Evolutionary conservation across 1,139 yeast genomes (phyloP).

Genomic region (Kurtzmaniella quercitrusa): DNA sequence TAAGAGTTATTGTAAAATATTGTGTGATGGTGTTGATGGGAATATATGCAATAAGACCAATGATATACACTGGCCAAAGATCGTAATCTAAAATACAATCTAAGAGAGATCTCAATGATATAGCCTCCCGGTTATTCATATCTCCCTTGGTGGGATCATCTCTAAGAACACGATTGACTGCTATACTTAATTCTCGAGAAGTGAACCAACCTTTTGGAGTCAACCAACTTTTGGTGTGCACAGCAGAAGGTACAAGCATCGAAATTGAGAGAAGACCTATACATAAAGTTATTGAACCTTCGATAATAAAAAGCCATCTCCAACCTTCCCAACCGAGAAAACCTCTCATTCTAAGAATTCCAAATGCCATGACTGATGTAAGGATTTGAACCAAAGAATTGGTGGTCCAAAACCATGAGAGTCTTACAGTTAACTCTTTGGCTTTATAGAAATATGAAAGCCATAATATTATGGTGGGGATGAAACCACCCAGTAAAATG

Average conservation of each 20-base stretch:
- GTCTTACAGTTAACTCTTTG: conserved; percentile 45
- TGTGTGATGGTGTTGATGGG: conserved; percentile 36
- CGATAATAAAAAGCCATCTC: conserved; percentile 64
- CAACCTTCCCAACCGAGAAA: conserved; percentile 45
- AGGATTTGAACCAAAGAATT: conserved; percentile 36
- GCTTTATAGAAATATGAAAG: conserved; percentile 52
- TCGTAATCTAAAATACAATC: conserved; percentile 49
- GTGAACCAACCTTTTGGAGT: conserved; percentile 56
- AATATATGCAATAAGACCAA: conserved; percentile 46
- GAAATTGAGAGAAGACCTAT: conserved; percentile 52
- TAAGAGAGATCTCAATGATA: conserved; percentile 35
- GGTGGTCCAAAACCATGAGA: conserved; percentile 49
- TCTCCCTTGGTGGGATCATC: conserved; percentile 71
- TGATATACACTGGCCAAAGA: conserved; percentile 54
- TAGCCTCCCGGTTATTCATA: conserved; percentile 61
- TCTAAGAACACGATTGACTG: conserved; percentile 57
- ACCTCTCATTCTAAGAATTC: conserved; percentile 39
- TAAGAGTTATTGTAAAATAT: conserved; percentile 52
- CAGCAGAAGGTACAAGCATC: conserved; percentile 58
- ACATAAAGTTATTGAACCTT: conserved; percentile 52
- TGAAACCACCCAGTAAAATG: conserved; percentile 52
- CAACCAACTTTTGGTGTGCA: conserved; percentile 50
- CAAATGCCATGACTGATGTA: conserved; percentile 43
- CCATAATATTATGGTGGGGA: conserved; percentile 53
- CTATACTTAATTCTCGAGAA: conserved; percentile 57